Evolutionary conservation across 2,329 filamentous ascomycete species (phyloP), one percentile per base, ranked within the genome.

Genomic region (Apiospora aurea): DNA sequence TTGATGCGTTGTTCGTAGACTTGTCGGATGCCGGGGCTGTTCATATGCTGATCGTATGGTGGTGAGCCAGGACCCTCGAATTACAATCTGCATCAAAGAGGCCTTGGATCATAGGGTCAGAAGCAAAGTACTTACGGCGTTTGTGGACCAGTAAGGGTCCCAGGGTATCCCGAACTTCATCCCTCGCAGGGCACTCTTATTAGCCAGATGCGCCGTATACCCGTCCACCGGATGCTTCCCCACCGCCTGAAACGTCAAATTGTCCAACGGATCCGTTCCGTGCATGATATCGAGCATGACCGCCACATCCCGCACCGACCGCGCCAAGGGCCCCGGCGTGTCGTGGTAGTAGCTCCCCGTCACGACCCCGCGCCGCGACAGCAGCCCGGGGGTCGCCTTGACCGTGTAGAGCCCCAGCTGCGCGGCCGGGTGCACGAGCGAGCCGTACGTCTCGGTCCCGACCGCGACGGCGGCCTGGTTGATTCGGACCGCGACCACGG

Each of bases 301-400:
- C 0, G 79, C 80, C 34, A 76, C 77, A 70, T 80, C 79, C 8
- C 53, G 72, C n/a, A 80, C 78, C 0, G 78, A 79, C 46, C 79
- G 74, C 1, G 77, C 77, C 75, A 81, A 76, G 1, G 79, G 78
- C 1, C 80, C 79, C 4, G 77, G 77, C 0, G 78, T 80, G 53
- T 80, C 79, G 64, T 79, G 78, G 11, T 73, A 69, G 38, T 76
- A 76, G 53, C 79, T 73, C 5, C 79, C 70, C 7, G 78, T 77
- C 11, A 75, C 78, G 53, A 81, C 75, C 2, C 79, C 78, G 3
- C 72, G 70, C 49, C 79, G 74, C 1, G 75, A 77, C 34, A 77
- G 74, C 24, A 76, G 72, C 0, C 77, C 76, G 2, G 73, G 71
- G 0, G 75, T 77, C 0, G 71, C 57, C 29, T 75, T 74, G n/a